These are phyloP conservation scores for Gastrodia elata DNA, from an alignment of 106 monocot genomes.

Conservation along the genomic window DNA sequence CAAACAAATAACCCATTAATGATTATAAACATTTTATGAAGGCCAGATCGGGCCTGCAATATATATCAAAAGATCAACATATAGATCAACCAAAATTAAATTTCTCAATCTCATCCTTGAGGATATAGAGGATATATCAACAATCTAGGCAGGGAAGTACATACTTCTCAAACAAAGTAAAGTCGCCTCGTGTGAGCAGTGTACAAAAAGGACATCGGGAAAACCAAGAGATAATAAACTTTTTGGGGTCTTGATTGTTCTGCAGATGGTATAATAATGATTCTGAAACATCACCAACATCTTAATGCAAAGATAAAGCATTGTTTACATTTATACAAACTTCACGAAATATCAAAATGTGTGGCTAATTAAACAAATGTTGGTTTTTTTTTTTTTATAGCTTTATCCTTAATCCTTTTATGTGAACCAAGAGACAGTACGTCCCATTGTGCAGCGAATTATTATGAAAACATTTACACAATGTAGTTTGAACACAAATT, in stretches of 20 bases:
- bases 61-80: too few species aligned
- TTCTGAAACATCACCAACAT: background rate
- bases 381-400: background rate
- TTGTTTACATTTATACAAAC: background rate
- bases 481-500: background rate
- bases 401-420: too few species aligned
- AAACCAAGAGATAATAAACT: background rate
- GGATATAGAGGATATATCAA: too few species aligned
- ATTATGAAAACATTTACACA: background rate
- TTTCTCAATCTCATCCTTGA: too few species aligned
- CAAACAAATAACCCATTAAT: too few species aligned
- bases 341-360: background rate
- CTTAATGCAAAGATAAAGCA: background rate
- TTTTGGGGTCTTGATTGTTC: background rate
- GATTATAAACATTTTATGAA: too few species aligned
- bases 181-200: too few species aligned
- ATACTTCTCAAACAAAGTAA: too few species aligned
- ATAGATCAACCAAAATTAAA: too few species aligned
- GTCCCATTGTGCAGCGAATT: background rate
- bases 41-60: too few species aligned
- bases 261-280: background rate
- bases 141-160: too few species aligned
- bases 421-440: background rate
- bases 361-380: background rate
- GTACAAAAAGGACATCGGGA: too few species aligned